phyloP scores from a whole-genome alignment of 176 grass and related monocot species.

The Aegilops sharonensis region DNA sequence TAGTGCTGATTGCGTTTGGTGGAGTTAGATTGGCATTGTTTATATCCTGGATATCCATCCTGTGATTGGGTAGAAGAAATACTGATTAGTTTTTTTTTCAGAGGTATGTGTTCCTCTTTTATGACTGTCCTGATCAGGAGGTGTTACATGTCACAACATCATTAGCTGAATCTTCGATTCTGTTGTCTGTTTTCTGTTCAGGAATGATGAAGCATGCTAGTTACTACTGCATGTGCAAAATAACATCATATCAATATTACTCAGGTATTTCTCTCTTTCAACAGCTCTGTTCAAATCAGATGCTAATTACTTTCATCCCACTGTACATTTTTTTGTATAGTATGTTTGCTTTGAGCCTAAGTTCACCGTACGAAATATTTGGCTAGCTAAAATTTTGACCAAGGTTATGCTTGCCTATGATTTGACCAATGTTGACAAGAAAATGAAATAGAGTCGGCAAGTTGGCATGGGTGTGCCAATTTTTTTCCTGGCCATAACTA shows the following conservation, averaged over 20 bases:
- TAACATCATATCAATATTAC: neutral
- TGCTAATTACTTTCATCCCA: neutral
- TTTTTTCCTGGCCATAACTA: no score
- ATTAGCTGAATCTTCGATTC: neutral
- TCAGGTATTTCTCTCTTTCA: slow-evolving; percentile 32
- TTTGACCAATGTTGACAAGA: no score
- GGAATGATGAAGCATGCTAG: neutral
- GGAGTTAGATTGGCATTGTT: neutral
- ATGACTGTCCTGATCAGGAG: neutral
- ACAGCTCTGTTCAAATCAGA: neutral
- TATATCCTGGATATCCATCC: neutral
- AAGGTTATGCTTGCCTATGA: no score
- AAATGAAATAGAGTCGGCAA: no score
- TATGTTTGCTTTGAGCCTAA: no score
- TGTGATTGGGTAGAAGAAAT: neutral
- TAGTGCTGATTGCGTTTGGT: neutral
- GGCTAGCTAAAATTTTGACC: no score
- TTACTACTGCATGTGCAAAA: neutral
- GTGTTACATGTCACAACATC: neutral
- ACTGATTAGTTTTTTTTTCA: neutral
- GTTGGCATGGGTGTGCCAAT: no score
- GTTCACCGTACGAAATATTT: no score
- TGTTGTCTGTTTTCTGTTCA: neutral
- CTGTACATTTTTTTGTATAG: neutral
- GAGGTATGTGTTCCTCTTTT: neutral